Conservation (phyloP, 2,329 filamentous ascomycete genomes). For the Metarhizium anisopliae region DNA sequence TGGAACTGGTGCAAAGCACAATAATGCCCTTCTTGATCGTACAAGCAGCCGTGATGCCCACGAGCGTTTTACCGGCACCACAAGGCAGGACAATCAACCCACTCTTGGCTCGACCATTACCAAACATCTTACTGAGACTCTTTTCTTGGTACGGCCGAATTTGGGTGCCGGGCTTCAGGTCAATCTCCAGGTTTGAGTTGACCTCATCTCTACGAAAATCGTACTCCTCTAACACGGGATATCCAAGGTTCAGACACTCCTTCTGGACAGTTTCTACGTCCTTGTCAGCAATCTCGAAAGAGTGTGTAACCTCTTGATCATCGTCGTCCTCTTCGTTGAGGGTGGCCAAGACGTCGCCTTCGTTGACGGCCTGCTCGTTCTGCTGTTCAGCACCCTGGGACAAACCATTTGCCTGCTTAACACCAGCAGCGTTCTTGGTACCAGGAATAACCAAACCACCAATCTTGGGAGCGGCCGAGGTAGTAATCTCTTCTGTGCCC, state of each 20-base stretch:
- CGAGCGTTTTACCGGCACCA: constrained; percentile 91
- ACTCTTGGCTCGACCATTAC: constrained; percentile 92
- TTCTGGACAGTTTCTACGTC: constrained; percentile 83
- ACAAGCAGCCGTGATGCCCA: constrained; percentile 96
- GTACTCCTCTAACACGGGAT: constrained; percentile 91
- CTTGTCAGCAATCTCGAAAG: constrained; percentile 80
- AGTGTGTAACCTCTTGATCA: constrained; percentile 80
- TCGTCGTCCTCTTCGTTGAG: constrained; percentile 82
- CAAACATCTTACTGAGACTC: constrained; percentile 98
- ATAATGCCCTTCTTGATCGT: constrained; percentile 96
- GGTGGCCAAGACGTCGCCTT: constrained; percentile 61
- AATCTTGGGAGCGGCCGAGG: constrained; percentile 76
- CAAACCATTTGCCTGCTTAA: constrained; percentile 57
- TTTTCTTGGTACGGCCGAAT: constrained; percentile 97
- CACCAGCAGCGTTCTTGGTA: constrained; percentile 84
- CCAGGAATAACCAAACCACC: constrained; percentile 85
- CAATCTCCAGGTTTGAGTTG: constrained; percentile 89
- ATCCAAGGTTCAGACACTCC: constrained; percentile 76
- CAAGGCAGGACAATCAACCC: constrained; percentile 96
- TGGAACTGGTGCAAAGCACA: constrained; percentile 90
- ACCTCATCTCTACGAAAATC: constrained; percentile 87
- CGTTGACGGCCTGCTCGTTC: constrained; percentile 43
- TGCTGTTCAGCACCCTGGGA: constrained; percentile 24
- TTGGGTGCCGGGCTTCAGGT: constrained; percentile 78
- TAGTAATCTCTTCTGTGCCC: constrained; percentile 61